Evolutionary conservation across 371 early-diverging fungal species (phyloP).

Genomic region (Actinomortierella ambigua): DNA sequence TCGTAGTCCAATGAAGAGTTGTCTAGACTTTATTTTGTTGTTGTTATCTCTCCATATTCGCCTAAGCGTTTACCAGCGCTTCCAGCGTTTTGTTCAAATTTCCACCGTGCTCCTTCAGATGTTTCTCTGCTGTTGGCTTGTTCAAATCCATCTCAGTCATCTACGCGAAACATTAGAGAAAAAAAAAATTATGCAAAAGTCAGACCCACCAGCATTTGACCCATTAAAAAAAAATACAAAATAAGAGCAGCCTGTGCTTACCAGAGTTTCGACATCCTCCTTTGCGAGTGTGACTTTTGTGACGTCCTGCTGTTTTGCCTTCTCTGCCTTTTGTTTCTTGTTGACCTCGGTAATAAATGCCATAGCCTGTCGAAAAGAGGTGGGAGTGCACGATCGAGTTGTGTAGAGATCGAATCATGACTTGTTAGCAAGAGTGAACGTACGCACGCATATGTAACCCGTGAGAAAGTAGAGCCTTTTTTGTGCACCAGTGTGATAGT

Average conservation of each 20-base stretch:
- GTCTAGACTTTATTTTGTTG: too few species aligned
- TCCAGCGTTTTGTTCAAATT: conserved; percentile 31
- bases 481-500: too few species aligned
- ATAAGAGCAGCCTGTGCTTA: neutral
- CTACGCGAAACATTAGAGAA: neutral
- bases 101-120: conserved; percentile 42
- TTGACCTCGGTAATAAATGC: conserved; percentile 27
- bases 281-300: conserved; percentile 34
- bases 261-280: conserved; percentile 29
- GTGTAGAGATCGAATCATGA: too few species aligned
- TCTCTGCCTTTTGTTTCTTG: conserved; percentile 45
- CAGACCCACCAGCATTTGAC: neutral
- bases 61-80: conserved; percentile 14
- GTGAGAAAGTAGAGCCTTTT: too few species aligned
- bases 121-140: conserved; percentile 37
- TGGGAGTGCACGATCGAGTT: too few species aligned
- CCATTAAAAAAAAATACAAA: neutral
- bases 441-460: too few species aligned
- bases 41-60: too few species aligned
- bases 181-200: neutral
- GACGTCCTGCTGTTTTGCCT: conserved; percentile 25
- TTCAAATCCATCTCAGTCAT: conserved; percentile 39
- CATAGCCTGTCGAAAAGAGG: too few species aligned
- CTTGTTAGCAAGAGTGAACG: too few species aligned
- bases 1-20: neutral